phyloP scores from a whole-genome alignment of 345 rosid species.

The Camelina hispida region DNA sequence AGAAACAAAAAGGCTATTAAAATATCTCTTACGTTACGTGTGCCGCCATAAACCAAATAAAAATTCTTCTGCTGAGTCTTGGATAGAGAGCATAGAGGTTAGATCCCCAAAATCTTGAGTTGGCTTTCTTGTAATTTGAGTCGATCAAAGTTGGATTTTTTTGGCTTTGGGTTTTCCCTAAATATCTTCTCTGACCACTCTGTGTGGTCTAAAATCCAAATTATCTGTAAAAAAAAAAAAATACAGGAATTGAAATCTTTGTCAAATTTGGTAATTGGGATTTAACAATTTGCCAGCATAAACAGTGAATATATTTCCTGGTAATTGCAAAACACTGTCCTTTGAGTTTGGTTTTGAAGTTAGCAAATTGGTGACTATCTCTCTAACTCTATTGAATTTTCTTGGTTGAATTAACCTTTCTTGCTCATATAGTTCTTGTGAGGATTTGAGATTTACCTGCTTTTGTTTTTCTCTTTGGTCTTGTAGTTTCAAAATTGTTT shows the following conservation, averaged over 20 bases:
- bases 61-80: background rate
- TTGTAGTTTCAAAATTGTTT: constrained; percentile 1
- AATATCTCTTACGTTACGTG: background rate
- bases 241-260: background rate
- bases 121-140: background rate
- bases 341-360: constrained; percentile 18
- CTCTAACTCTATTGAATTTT: background rate
- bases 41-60: background rate
- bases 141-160: background rate
- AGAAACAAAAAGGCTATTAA: background rate
- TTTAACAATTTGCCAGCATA: too few species aligned
- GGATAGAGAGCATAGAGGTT: constrained; percentile 12
- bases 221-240: background rate
- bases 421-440: background rate
- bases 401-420: background rate
- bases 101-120: background rate
- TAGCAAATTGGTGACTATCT: constrained; percentile 6
- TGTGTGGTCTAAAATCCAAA: background rate
- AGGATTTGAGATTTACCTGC: background rate
- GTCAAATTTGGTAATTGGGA: background rate
- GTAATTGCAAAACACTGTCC: background rate
- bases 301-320: background rate
- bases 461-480: background rate
- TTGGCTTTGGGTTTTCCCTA: background rate
- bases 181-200: background rate